Base-by-base conservation (phyloP, 2,329 filamentous ascomycete species). In the Trichoderma sp. region DNA sequence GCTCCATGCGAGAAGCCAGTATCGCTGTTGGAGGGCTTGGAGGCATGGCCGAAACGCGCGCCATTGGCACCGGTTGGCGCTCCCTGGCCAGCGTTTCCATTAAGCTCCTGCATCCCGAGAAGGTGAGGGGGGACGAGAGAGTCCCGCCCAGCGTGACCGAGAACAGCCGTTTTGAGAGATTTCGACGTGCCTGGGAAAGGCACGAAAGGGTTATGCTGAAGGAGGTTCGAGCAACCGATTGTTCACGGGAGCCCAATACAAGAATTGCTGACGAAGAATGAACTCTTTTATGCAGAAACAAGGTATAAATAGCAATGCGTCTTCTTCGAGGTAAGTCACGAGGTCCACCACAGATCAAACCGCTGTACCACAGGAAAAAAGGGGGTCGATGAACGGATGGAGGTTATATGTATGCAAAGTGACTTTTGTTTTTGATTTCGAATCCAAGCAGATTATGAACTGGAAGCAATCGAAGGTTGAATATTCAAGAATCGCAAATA, bases 1-100 rank as follows among this genome's bases (percentile, higher is more conserved):
- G 95, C 95, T 78, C 94, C 95, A 83, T 98, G 95, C 66, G 95
- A 97, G 85, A 98, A 97, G 78, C 95, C 95, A 65, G 94, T 97
- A 80, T 95, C 93, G 82, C 94, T 91, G 85, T 91, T 94, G 78
- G 93, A 93, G 77, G 94, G 92, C 87, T 97, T 97, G 75, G 94
- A 94, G 77, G 91, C 91, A 81, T 93, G 91, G 79, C 92, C 91
- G 81, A 93, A 93, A 86, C 91, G 94, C 84, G 83, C 88, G 87
- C 89, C 79, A 88, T 89, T 82, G 87, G 90, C 79, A 64, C 79
- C 81, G 63, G 82, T 81, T 64, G 79, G 79, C 59, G 77, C 79
- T 63, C 80, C 80, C 74, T 83, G 82, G 81, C 87, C 89, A 78
- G 90, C 88, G 79, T 89, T 88, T 79, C 89, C 88, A 81, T 94